These are phyloP conservation scores for Colletotrichum euphorbiae DNA, from an alignment of 2,329 filamentous ascomycete genomes.

Conservation along the genomic window DNA sequence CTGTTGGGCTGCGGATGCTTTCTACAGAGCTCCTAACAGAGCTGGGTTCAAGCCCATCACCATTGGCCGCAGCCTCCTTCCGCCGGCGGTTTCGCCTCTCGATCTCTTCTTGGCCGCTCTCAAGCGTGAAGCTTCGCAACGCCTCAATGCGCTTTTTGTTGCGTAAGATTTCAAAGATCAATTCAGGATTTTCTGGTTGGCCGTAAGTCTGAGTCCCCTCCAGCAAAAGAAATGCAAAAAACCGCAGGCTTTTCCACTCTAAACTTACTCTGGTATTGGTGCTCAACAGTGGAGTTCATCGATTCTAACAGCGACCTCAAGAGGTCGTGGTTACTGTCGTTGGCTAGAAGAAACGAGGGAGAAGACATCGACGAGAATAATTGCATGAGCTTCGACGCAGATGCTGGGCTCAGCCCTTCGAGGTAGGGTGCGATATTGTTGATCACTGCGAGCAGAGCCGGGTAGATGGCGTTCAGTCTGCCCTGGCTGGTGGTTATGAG, in stretches of 20 bases:
- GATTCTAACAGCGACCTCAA: conserved; percentile 87
- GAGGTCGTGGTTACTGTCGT: conserved; percentile 88
- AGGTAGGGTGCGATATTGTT: conserved; percentile 92
- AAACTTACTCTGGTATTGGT: conserved; percentile 80
- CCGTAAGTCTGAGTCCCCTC: not conserved
- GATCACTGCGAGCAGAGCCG: conserved; percentile 89
- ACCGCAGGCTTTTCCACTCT: not conserved
- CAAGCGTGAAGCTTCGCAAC: conserved; percentile 86
- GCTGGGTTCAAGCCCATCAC: conserved; percentile 61
- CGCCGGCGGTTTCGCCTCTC: conserved; percentile 79
- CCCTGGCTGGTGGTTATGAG: conserved; percentile 93
- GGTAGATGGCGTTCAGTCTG: conserved; percentile 90
- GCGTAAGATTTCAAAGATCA: conserved; percentile 82
- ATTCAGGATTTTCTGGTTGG: conserved; percentile 77
- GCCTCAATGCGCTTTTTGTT: conserved; percentile 88
- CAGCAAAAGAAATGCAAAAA: too few species aligned
- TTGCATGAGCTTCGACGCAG: conserved; percentile 86
- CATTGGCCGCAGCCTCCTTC: conserved; percentile 69
- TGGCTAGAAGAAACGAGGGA: conserved; percentile 90
- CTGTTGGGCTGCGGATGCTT: conserved; percentile 72
- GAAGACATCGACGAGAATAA: conserved; percentile 93
- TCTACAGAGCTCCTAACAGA: conserved; percentile 74
- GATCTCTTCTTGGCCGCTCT: conserved; percentile 92
- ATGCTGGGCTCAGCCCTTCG: conserved; percentile 78
- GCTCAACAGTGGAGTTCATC: conserved; percentile 89